Conservation (phyloP, 73 alveolate species). For the Effrenium voratum region DNA sequence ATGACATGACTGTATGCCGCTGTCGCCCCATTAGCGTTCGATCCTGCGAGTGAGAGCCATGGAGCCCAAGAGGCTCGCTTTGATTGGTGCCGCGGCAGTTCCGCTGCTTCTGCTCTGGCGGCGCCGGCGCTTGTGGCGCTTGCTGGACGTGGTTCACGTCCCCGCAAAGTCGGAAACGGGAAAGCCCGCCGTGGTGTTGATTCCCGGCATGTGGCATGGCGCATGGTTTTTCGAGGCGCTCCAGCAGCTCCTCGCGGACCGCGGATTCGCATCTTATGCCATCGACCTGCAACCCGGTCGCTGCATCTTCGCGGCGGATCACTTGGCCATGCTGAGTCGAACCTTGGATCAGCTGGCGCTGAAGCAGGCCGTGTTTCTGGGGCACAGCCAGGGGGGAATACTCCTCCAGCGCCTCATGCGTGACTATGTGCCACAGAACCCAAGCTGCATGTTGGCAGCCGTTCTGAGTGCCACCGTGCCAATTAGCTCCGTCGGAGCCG, state of each 20-base stretch:
- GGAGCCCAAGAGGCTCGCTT: no score
- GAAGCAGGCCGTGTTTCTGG: not conserved
- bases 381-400: not conserved
- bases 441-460: not conserved
- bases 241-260: not conserved
- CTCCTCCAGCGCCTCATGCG: not conserved
- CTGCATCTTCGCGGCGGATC: not conserved
- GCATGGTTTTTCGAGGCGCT: slow-evolving; percentile 5
- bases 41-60: no score
- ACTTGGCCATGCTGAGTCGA: not conserved
- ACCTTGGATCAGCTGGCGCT: not conserved
- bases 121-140: no score
- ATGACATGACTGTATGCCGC: no score
- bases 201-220: slow-evolving; percentile 30
- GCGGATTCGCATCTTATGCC: not conserved
- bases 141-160: not conserved
- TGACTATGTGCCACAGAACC: not conserved
- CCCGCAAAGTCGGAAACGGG: not conserved
- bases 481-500: slow-evolving; percentile 3
- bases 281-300: not conserved
- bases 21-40: no score
- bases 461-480: slow-evolving; percentile 15
- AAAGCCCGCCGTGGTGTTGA: not conserved
- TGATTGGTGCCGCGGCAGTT: no score
- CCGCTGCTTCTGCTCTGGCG: no score